phyloP scores from a whole-genome alignment of 768 basidiomycete genomes.

The Trametes elegans region DNA sequence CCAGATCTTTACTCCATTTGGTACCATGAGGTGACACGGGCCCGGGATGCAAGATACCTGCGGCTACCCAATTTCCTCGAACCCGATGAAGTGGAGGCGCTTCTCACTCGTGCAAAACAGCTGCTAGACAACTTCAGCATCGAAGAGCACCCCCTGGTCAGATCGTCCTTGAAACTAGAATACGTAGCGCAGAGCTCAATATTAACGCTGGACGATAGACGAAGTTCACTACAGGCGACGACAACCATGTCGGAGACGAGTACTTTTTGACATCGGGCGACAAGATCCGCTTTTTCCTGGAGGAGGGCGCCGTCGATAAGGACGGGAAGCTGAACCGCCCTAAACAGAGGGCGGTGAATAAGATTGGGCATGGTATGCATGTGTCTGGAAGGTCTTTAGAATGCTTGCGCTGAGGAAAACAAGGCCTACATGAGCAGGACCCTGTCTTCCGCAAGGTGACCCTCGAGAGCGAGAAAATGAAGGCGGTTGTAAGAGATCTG shows the following conservation, averaged over 20 bases:
- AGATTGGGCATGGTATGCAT: constrained; percentile 80
- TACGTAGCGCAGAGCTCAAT: not conserved
- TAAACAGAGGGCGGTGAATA: constrained; percentile 85
- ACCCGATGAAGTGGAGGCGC: constrained; percentile 50
- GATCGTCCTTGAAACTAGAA: not conserved
- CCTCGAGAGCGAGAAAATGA: constrained; percentile 72
- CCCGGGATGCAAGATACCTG: constrained; percentile 57
- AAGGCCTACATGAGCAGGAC: constrained; percentile 84
- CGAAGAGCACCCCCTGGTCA: constrained; percentile 77
- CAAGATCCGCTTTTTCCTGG: constrained; percentile 94
- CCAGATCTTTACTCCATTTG: not conserved
- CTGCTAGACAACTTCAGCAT: constrained; percentile 78
- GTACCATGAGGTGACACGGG: not conserved
- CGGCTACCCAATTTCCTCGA: constrained; percentile 72
- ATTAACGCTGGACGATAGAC: constrained; percentile 51
- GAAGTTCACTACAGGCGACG: constrained; percentile 81
- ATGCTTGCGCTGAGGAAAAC: not conserved
- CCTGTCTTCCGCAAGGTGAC: constrained; percentile 78
- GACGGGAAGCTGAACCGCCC: constrained; percentile 68
- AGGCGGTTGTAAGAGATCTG: constrained; percentile 69
- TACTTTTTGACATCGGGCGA: constrained; percentile 93
- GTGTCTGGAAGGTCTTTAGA: not conserved
- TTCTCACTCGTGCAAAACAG: constrained; percentile 69
- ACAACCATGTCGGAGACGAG: constrained; percentile 82
- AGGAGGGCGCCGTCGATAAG: constrained; percentile 77